A percentile compares a stretch with the other conserved stretches of the same genome.
Conservation (phyloP, 257 asterid species). For the Linderniella brevidens region DNA sequence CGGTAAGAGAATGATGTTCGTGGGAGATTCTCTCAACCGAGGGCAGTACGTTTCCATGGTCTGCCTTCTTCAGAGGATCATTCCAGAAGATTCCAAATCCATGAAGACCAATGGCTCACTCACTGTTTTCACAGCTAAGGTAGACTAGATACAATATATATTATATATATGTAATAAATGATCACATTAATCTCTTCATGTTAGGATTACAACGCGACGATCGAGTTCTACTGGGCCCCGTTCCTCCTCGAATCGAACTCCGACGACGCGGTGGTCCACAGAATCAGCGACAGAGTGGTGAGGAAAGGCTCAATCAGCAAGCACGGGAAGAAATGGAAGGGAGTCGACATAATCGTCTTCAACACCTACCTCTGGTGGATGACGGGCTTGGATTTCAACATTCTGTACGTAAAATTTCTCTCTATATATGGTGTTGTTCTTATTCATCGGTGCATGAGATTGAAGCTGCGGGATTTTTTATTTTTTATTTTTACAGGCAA, state of each 20-base stretch:
- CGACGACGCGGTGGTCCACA: slow-evolving; percentile 26
- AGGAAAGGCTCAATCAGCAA: slow-evolving; percentile 42
- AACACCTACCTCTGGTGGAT: slow-evolving; percentile 53
- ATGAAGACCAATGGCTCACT: slow-evolving; percentile 39
- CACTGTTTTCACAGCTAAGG: slow-evolving; percentile 76
- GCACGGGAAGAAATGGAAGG: slow-evolving; percentile 49
- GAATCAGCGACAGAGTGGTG: slow-evolving; percentile 25
- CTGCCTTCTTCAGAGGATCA: slow-evolving; percentile 49
- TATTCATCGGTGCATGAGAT: slow-evolving; percentile 11
- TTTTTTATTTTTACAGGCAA: slow-evolving; percentile 13
- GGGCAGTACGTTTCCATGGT: slow-evolving; percentile 82
- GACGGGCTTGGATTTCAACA: slow-evolving; percentile 29
- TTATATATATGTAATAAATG: background rate
- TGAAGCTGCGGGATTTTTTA: slow-evolving; percentile 21
- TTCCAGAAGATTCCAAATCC: slow-evolving; percentile 58
- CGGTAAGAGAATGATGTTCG: slow-evolving; percentile 73
- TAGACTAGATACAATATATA: too few relatives aligned
- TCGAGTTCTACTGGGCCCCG: slow-evolving; percentile 56
- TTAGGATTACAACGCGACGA: slow-evolving; percentile 43
- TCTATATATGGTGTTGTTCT: background rate
- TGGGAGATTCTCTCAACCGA: slow-evolving; percentile 79
- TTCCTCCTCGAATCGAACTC: slow-evolving; percentile 46
- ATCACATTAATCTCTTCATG: background rate
- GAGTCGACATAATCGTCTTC: slow-evolving; percentile 43
- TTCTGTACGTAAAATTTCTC: slow-evolving; percentile 13